A percentile compares a stretch with the other conserved stretches of the same genome.
Conservation (phyloP, 2,329 filamentous ascomycete species). For the Claviceps purpurea region DNA sequence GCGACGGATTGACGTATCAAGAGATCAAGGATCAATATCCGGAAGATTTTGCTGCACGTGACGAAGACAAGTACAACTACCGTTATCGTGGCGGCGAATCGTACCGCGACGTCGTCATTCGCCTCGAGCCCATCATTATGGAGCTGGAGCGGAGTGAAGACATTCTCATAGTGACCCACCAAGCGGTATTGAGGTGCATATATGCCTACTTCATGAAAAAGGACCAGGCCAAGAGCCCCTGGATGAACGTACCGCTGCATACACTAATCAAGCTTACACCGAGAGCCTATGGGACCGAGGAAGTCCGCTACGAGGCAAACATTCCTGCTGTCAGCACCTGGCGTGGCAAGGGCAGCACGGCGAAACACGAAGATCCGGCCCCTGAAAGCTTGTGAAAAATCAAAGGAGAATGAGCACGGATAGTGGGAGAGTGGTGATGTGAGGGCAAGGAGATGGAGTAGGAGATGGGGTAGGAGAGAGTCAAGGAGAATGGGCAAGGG, state of each 20-base stretch:
- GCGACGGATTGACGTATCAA: slow-evolving; percentile 90
- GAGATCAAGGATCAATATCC: slow-evolving; percentile 86
- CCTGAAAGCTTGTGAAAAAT: slow-evolving; percentile 19
- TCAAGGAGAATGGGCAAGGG: too few relatives aligned
- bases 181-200: slow-evolving; percentile 91
- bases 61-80: slow-evolving; percentile 99
- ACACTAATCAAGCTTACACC: slow-evolving; percentile 94
- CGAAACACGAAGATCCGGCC: slow-evolving; percentile 63
- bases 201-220: slow-evolving; percentile 99
- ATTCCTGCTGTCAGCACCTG: slow-evolving; percentile 95
- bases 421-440: too few relatives aligned
- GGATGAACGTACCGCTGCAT: slow-evolving; percentile 97
- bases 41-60: slow-evolving; percentile 87
- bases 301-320: slow-evolving; percentile 75
- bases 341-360: slow-evolving; percentile 84
- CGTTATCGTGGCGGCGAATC: slow-evolving; percentile 94
- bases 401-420: too few relatives aligned
- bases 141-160: slow-evolving; percentile 93
- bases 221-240: slow-evolving; percentile 80
- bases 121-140: slow-evolving; percentile 98
- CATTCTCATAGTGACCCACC: slow-evolving; percentile 94
- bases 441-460: too few relatives aligned
- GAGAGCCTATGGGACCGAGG: slow-evolving; percentile 83
- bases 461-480: too few relatives aligned
- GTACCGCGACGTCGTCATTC: slow-evolving; percentile 91